Evolutionary conservation across 1,284 basidiomycete species (phyloP), one percentile per base, ranked within the genome.

Genomic region (Ceratobasidium sp.): DNA sequence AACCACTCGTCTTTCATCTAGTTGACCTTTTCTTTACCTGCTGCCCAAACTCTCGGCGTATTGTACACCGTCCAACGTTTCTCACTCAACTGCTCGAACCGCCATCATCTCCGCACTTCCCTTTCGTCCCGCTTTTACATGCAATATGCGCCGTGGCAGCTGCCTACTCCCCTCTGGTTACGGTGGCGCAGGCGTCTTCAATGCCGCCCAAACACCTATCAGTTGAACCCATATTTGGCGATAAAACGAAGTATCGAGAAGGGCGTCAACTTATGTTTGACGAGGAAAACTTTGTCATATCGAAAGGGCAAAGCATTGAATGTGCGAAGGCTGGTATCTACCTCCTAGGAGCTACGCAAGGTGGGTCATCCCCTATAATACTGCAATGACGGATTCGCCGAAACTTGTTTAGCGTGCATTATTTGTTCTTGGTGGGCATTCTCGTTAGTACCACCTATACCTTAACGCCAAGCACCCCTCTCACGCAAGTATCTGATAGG

Each of bases 121-220:
- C 67, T 1, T 71, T 71, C 44, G 29, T 71, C 19, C 53, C 53
- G 11, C 50, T 71, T 15, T 45, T 71, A n/a, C 67, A 71, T 50
- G 41, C 67, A 8, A 71, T 71, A 22, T 71, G 67, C n/a, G 56
- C 67, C 50, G 67, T 45, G n/a, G 67, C 67, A 36, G 53, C 67
- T 5, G 15, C 59, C 17, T 45, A 71, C 36, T 71, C 67, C 2
- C 67, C 54, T 29, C 54, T 47, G 19, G 67, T 71, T 48, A 48
- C 67, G 14, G 56, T 60, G 27, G 67, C 67, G 45, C 54, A 41
- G 36, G 36, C 36, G 6, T 41, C 67, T 1, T 14, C 22, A n/a
- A 22, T 56, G 4, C 14, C 17, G 11, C 33, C 33, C 15, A 14
- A 9, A 6, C n/a, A 60, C 8, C 31, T 24, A 9, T 27, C 67